These are phyloP conservation scores for Vigna trinervia DNA, from an alignment of 306 rosid genomes.

Conservation along the genomic window DNA sequence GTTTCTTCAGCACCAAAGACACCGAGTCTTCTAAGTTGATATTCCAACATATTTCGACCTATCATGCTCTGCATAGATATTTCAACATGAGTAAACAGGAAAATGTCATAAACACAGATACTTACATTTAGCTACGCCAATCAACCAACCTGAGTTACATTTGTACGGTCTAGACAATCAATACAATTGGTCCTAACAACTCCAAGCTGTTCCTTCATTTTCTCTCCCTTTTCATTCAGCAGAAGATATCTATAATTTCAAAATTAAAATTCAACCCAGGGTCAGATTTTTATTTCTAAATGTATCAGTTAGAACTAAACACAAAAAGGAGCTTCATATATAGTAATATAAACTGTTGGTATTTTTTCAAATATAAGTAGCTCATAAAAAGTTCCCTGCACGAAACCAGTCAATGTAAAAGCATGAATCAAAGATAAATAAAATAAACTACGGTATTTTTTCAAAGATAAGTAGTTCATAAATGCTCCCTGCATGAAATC, in stretches of 20 bases:
- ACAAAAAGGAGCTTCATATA: slow-evolving; percentile 11
- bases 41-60: slow-evolving; percentile 84
- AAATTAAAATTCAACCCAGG: slow-evolving; percentile 40
- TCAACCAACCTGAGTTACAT: slow-evolving; percentile 91
- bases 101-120: slow-evolving; percentile 25
- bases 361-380: slow-evolving; percentile 30
- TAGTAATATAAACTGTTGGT: slow-evolving; percentile 33
- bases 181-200: slow-evolving; percentile 93
- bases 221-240: slow-evolving; percentile 87
- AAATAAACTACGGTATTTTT: slow-evolving; percentile 29
- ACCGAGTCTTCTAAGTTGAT: slow-evolving; percentile 94
- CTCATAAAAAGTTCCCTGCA: slow-evolving; percentile 36
- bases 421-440: no score
- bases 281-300: slow-evolving; percentile 24
- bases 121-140: neutral
- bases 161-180: slow-evolving; percentile 98
- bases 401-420: slow-evolving; percentile 30
- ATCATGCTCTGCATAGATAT: slow-evolving; percentile 87
- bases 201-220: slow-evolving; percentile 96
- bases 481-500: slow-evolving; percentile 34
- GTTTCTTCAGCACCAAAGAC: slow-evolving; percentile 96
- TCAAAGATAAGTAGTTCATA: slow-evolving; percentile 29
- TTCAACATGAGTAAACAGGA: slow-evolving; percentile 42
- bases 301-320: neutral
- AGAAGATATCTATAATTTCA: slow-evolving; percentile 73